phyloP scores from a whole-genome alignment of 345 rosid genomes.

The Salix purpurea region DNA sequence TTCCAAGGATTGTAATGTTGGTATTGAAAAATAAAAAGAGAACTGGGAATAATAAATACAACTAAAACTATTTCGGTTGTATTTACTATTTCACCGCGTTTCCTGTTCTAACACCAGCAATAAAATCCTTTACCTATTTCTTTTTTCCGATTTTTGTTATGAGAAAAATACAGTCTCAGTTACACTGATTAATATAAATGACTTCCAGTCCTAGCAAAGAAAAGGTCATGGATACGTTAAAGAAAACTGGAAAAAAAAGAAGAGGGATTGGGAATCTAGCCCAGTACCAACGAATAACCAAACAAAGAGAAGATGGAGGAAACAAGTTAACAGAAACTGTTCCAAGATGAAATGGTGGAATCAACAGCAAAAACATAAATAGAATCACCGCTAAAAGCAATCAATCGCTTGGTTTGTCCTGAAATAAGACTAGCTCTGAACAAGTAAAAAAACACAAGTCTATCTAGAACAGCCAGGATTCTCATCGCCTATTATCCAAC shows the following conservation, averaged over 20 bases:
- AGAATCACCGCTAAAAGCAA: not conserved
- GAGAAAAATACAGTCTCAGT: too few species aligned
- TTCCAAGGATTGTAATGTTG: too few species aligned
- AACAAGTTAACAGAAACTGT: not conserved
- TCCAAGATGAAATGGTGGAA: not conserved
- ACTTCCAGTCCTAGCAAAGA: not conserved
- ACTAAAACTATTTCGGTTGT: too few species aligned
- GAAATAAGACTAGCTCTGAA: not conserved
- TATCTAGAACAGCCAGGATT: not conserved
- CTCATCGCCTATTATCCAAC: not conserved
- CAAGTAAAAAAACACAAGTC: not conserved
- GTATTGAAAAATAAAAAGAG: too few species aligned
- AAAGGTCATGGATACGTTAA: not conserved
- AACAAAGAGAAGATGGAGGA: not conserved
- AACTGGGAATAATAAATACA: too few species aligned
- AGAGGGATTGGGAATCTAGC: too few species aligned
- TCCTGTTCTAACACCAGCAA: too few species aligned
- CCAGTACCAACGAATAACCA: not conserved
- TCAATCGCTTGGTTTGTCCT: not conserved
- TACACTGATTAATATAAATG: too few species aligned
- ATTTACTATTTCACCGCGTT: too few species aligned
- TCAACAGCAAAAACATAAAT: not conserved
- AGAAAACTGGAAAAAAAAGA: not conserved
- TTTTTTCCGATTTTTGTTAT: too few species aligned
- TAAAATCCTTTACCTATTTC: too few species aligned